Evolutionary conservation across 2,329 filamentous ascomycete species (phyloP), one percentile per base, ranked within the genome.

Genomic region (Monosporascus sp.): DNA sequence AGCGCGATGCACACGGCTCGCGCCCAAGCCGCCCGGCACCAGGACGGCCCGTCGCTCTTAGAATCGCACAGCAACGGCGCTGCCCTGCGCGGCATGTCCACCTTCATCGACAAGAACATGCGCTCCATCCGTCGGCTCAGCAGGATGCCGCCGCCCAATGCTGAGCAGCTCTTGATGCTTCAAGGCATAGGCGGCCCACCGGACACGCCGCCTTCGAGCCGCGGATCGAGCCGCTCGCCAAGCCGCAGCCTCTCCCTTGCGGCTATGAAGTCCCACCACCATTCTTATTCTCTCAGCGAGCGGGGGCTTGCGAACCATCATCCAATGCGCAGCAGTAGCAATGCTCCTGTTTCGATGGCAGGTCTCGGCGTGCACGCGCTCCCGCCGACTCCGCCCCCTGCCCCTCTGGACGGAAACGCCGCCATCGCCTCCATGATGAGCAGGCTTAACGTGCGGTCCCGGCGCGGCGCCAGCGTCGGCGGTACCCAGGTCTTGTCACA

Each of bases 71-170:
- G 73, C 49, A 74, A 75, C 52, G 67, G 62, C 15, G 69, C 66
- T 25, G 75, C 76, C 4, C 60, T 77, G 48, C 68, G 68, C 18
- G 70, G 72, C 22, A 78, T 79, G 71, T 74, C 71, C 14, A 67
- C 52, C 37, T 76, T 76, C 59, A 69, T 76, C 44, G 68, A 72
- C 55, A 67, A 65, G 51, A 75, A 76, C 60, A 71, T 68, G 65
- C 69, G 69, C 24, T 68, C 72, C 6, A 75, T 77, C 51, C 66
- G 72, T 1, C 60, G 74, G 5, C 66, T 76, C 7, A 74, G 70
- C 60, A 71, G 67, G 48, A 63, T 75, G 60, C 72, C 73, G 14
- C 51, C 66, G 9, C 55, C 61, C n/a, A 31, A 11, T 2, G 47
- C 17, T 5, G 35, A 38, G 11, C 9, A 35, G 25, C 17, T n/a